Evolutionary conservation across 345 rosid species (phyloP).

Genomic region (Gossypium sturtianum): DNA sequence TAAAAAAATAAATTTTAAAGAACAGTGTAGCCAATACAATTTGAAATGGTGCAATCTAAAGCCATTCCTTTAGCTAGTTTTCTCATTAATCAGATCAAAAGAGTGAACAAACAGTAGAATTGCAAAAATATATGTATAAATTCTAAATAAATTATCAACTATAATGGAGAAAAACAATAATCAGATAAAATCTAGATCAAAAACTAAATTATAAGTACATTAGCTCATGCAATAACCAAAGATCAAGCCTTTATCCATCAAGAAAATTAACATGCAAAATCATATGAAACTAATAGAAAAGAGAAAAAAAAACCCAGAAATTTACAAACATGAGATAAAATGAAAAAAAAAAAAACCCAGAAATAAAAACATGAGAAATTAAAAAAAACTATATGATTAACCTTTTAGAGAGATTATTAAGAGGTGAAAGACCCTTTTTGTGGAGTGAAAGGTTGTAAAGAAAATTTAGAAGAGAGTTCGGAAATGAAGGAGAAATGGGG

Average conservation of each 20-base stretch:
- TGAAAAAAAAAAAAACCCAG: background rate
- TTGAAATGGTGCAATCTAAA: background rate
- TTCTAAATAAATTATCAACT: background rate
- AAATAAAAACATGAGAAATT: background rate
- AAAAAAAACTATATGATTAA: background rate
- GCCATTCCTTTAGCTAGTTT: background rate
- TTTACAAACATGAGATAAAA: slow-evolving; percentile 1
- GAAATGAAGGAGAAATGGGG: background rate
- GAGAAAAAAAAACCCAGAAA: background rate
- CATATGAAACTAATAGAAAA: background rate
- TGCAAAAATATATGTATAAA: background rate
- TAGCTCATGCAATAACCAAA: background rate
- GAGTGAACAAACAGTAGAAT: background rate
- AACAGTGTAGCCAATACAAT: background rate
- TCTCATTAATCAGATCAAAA: background rate
- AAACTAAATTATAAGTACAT: background rate
- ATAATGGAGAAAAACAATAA: background rate
- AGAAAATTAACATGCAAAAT: background rate
- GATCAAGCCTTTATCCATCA: slow-evolving; percentile 1
- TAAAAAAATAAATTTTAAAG: background rate
- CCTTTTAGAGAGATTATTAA: background rate
- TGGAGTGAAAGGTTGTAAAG: background rate
- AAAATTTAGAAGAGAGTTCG: background rate
- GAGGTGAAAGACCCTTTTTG: slow-evolving; percentile 5
- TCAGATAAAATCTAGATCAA: background rate